phyloP scores from a whole-genome alignment of 2,329 filamentous ascomycete species.

The Nigrograna mackinnonii region DNA sequence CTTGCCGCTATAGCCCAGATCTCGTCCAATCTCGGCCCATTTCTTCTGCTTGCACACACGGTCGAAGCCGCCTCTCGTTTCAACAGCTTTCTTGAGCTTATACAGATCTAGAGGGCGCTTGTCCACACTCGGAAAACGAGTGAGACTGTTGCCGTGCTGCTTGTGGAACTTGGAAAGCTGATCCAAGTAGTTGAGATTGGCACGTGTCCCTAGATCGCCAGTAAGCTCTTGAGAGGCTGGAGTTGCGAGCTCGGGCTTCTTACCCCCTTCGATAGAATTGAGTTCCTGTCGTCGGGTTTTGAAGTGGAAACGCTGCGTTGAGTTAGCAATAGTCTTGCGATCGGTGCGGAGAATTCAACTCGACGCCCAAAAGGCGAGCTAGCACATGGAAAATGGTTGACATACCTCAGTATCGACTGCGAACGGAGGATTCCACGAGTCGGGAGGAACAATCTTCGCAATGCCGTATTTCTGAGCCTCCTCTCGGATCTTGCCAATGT shows the following conservation, averaged over 20 bases:
- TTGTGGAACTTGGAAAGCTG: conserved; percentile 96
- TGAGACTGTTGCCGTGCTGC: conserved; percentile 91
- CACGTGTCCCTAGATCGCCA: conserved; percentile 73
- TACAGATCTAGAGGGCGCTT: conserved; percentile 96
- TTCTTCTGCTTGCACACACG: conserved; percentile 97
- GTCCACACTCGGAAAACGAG: conserved; percentile 93
- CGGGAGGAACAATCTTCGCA: conserved; percentile 93
- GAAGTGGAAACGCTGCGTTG: conserved; percentile 86
- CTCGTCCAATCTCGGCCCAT: conserved; percentile 97
- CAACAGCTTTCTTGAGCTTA: conserved; percentile 94
- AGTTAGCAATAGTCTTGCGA: no score
- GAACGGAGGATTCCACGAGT: conserved; percentile 91
- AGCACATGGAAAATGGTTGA: conserved; percentile 6
- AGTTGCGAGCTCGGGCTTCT: conserved; percentile 37
- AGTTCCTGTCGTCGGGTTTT: conserved; percentile 93
- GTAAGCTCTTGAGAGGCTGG: conserved; percentile 5
- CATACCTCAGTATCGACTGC: conserved; percentile 95
- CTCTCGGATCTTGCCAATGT: conserved; percentile 87
- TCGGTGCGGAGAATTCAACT: no score
- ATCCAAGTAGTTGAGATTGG: conserved; percentile 94
- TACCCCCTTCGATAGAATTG: conserved; percentile 98
- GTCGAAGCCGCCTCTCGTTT: conserved; percentile 91
- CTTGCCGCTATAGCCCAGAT: conserved; percentile 96
- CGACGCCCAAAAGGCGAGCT: background rate
- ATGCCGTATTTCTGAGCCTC: conserved; percentile 89